Evolutionary conservation across 108 stramenopile species (phyloP).

Genomic region (Cyclotella choctawhatcheeana): DNA sequence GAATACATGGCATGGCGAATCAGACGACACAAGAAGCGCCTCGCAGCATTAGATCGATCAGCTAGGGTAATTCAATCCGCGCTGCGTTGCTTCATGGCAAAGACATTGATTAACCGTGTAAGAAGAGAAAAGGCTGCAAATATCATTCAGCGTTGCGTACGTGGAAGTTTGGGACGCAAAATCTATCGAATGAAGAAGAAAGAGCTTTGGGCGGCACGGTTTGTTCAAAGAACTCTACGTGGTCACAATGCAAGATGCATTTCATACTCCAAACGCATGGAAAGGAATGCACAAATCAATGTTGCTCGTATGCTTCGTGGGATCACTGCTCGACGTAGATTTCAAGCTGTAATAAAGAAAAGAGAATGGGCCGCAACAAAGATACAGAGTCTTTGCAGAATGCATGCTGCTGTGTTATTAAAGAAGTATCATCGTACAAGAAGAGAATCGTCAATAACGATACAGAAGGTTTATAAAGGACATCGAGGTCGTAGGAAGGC

Average conservation of each 20-base stretch:
- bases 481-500: conserved; percentile 73
- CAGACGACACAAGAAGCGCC: conserved; percentile 78
- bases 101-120: conserved; percentile 64
- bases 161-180: conserved; percentile 73
- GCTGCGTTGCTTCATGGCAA: conserved; percentile 68
- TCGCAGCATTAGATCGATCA: conserved; percentile 64
- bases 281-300: conserved; percentile 48
- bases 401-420: conserved; percentile 43
- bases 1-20: conserved; percentile 93
- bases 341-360: conserved; percentile 30
- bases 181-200: conserved; percentile 58
- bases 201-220: conserved; percentile 80
- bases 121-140: conserved; percentile 63
- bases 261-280: conserved; percentile 45
- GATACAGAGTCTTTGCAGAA: conserved; percentile 68
- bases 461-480: conserved; percentile 79
- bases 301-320: conserved; percentile 67
- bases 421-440: conserved; percentile 46
- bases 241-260: conserved; percentile 59
- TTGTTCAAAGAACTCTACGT: conserved; percentile 78
- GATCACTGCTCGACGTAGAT: conserved; percentile 50
- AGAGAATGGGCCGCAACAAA: conserved; percentile 58
- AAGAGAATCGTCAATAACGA: conserved; percentile 52
- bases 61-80: conserved; percentile 69
- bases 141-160: conserved; percentile 64